Evolutionary conservation across 2,329 filamentous ascomycete species (phyloP), one percentile per base, ranked within the genome.

Genomic region (Dothidotthia symphoricarpi): DNA sequence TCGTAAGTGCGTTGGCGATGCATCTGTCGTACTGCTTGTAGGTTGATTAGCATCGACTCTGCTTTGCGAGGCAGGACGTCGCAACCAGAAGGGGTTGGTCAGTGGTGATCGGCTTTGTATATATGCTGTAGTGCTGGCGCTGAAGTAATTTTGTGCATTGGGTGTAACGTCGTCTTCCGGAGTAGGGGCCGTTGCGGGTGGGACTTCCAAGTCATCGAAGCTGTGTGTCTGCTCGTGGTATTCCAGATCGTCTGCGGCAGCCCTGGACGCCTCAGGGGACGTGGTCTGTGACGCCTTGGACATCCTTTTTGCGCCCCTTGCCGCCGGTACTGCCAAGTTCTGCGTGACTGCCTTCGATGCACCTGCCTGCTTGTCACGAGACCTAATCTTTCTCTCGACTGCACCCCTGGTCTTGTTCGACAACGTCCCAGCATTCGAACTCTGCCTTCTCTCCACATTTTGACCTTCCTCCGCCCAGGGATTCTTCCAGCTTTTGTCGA

Each of bases 401-500:
- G 17, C 25, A 16, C 11, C 10, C 14, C 17, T 37, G 19, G 31
- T 15, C 31, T 37, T 37, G 25, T 13, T 19, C 4, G 5, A 6
- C 3, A 6, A 1, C n/a, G 14, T 26, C 14, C 28, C 30, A 16
- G 28, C 34, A 12, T 28, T 28, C 5, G 19, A 9, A 22, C 19
- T 22, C 19, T 36, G 25, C 17, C 16, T 6, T 24, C 6, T 24
- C 16, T 4, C 7, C 11, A 25, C n/a, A 4, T n/a, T 19, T 13
- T 44, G 12, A 31, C 28, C 7, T 36, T 39, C 30, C 9, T 44
- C 28, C 15, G 48, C 16, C 64, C 65, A 69, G 14, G 66, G 66
- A 32, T 68, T 69, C 32, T 53, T 52, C 64, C 64, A 68, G 24
- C 45, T 42, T 5, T 55, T 35, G 16, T 60, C 71, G 47, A 86